Conservation (phyloP, 768 basidiomycete species). For the Russula lepida region DNA sequence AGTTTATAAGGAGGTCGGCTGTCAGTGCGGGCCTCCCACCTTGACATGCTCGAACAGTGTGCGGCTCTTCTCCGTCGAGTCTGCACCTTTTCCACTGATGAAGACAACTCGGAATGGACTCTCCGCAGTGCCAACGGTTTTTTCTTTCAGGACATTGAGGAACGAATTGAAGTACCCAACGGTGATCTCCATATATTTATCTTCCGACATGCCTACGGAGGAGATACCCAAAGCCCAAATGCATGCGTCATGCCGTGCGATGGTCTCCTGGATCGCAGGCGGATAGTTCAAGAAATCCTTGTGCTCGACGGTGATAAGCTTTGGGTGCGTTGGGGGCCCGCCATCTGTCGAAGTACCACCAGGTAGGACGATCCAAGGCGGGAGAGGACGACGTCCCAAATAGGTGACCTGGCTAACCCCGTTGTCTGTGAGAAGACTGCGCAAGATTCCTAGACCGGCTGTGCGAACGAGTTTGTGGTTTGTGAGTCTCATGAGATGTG, state of each 20-base stretch:
- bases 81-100: conserved; percentile 26
- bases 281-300: conserved; percentile 21
- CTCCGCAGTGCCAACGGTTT: conserved; percentile 14
- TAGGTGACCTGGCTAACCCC: conserved; percentile 21
- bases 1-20: neutral
- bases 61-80: conserved; percentile 23
- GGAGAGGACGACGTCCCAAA: conserved; percentile 24
- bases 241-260: conserved; percentile 24
- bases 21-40: conserved; percentile 9
- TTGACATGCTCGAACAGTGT: conserved; percentile 24
- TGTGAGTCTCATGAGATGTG: neutral
- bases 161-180: conserved; percentile 22
- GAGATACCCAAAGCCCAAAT: conserved; percentile 25
- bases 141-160: conserved; percentile 9
- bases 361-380: conserved; percentile 18
- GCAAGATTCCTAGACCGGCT: conserved; percentile 24
- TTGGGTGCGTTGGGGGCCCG: conserved; percentile 14
- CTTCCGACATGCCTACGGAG: conserved; percentile 14
- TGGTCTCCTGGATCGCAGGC: conserved; percentile 6
- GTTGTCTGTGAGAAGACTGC: conserved; percentile 19
- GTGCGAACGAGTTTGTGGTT: neutral
- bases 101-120: conserved; percentile 26
- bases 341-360: neutral
- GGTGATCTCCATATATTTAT: conserved; percentile 23
- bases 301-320: conserved; percentile 21